Percentiles rank a stretch among this genome's conserved stretches.
These are phyloP conservation scores for Stachybotrys echinatus DNA, from an alignment of 2,329 filamentous ascomycete species.

Conservation along the genomic window DNA sequence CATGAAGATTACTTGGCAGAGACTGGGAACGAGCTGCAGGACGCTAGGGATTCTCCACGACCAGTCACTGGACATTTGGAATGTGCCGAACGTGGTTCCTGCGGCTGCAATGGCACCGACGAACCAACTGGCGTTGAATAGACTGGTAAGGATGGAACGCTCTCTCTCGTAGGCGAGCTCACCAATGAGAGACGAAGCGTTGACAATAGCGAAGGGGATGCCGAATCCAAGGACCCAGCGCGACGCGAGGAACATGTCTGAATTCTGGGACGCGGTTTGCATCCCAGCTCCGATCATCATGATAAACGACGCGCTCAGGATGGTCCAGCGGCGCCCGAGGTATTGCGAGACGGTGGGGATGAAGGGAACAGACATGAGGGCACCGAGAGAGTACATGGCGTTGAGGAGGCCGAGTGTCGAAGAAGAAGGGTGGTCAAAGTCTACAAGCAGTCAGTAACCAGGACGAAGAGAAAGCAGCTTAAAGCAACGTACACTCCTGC, in stretches of 20 bases:
- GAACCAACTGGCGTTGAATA: slow-evolving; percentile 27
- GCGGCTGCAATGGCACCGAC: slow-evolving; percentile 26
- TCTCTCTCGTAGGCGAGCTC: slow-evolving; percentile 24
- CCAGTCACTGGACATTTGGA: slow-evolving; percentile 14
- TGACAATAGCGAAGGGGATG: slow-evolving; percentile 26
- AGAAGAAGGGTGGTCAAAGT: slow-evolving; percentile 34
- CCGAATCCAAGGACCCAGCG: slow-evolving; percentile 27
- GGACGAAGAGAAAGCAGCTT: too few species aligned
- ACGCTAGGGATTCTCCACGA: slow-evolving; percentile 19
- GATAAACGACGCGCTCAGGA: slow-evolving; percentile 22
- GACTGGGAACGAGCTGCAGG: slow-evolving; percentile 14
- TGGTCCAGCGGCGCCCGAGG: slow-evolving; percentile 31
- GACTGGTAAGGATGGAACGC: slow-evolving; percentile 6
- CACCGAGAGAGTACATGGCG: slow-evolving; percentile 36
- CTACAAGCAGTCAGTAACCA: slow-evolving; percentile 12
- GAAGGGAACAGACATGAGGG: slow-evolving; percentile 34
- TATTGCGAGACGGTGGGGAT: slow-evolving; percentile 29
- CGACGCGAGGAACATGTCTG: slow-evolving; percentile 25
- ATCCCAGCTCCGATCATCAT: slow-evolving; percentile 10
- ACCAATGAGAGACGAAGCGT: slow-evolving; percentile 26
- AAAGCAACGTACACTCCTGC: slow-evolving; percentile 26
- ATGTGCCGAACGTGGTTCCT: slow-evolving; percentile 21
- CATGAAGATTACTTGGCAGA: slow-evolving; percentile 9
- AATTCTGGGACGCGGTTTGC: slow-evolving; percentile 12
- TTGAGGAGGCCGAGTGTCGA: slow-evolving; percentile 34